phyloP scores from a whole-genome alignment of 768 basidiomycete species.

The Suillus americanus region DNA sequence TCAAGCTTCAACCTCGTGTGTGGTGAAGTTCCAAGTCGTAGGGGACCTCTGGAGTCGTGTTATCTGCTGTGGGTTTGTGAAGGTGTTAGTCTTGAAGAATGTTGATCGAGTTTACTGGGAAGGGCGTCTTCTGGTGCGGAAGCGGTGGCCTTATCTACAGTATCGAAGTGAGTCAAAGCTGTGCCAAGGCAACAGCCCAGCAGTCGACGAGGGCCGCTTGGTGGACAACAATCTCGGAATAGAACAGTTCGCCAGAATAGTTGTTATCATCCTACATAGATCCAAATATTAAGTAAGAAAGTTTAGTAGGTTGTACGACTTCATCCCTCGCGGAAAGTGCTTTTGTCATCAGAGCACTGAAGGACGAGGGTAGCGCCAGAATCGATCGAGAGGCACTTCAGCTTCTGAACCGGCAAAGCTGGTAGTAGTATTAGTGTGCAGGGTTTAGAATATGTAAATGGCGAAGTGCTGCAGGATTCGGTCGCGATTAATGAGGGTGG shows the following conservation, averaged over 20 bases:
- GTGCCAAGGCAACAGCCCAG: not conserved
- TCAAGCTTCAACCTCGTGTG: no score
- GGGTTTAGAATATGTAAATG: not conserved
- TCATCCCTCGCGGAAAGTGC: not conserved
- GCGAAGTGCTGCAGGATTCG: not conserved
- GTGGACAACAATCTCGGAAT: no score
- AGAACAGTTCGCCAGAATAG: not conserved
- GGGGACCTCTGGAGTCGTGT: no score
- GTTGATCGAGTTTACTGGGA: no score
- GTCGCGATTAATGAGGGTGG: not conserved
- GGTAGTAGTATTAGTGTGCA: not conserved
- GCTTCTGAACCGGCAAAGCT: not conserved
- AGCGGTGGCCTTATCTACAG: not conserved
- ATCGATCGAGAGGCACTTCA: not conserved
- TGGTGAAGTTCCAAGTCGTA: no score
- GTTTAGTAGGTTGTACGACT: not conserved
- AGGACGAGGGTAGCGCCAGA: not conserved
- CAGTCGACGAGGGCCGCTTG: no score
- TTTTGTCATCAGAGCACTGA: not conserved
- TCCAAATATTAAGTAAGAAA: not conserved
- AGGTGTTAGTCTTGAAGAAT: not conserved
- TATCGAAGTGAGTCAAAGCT: not conserved
- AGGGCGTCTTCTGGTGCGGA: no score
- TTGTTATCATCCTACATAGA: not conserved
- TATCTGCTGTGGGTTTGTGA: no score